Conservation (phyloP, 2,329 filamentous ascomycete species). For the Paraconiothyrium brasiliense region DNA sequence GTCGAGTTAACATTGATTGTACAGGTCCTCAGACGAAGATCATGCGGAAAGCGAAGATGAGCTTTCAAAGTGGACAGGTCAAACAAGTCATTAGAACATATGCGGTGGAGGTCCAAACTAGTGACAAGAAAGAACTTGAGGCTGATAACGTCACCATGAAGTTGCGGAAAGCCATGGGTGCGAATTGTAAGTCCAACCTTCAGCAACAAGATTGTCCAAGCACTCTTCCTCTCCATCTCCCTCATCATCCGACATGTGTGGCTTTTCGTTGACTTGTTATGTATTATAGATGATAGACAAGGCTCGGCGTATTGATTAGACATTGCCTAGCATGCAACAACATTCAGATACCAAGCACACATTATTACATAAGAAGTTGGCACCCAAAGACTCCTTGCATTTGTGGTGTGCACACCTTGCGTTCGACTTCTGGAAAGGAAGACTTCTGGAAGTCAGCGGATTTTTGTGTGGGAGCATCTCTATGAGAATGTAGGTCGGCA, state of each 20-base stretch:
- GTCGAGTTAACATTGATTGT: conserved; percentile 1
- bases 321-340: not conserved
- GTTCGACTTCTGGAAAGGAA: not conserved
- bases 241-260: not conserved
- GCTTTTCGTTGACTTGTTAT: conserved; percentile 1
- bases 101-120: conserved; percentile 71
- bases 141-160: conserved; percentile 69
- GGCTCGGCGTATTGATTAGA: conserved; percentile 19
- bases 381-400: not conserved
- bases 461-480: not conserved
- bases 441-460: not conserved
- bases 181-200: conserved; percentile 68
- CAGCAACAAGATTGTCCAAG: not conserved
- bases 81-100: conserved; percentile 72
- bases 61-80: conserved; percentile 72
- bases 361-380: not conserved
- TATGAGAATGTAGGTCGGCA: not conserved
- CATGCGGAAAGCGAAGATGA: conserved; percentile 75
- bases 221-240: not conserved
- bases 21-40: conserved; percentile 63
- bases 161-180: conserved; percentile 72
- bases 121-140: conserved; percentile 68
- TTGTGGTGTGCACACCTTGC: not conserved
- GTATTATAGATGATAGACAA: conserved; percentile 19
- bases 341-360: not conserved